These are phyloP conservation scores for Penicillium dipodomyicola DNA, from an alignment of 495 filamentous ascomycete species.

Conservation along the genomic window DNA sequence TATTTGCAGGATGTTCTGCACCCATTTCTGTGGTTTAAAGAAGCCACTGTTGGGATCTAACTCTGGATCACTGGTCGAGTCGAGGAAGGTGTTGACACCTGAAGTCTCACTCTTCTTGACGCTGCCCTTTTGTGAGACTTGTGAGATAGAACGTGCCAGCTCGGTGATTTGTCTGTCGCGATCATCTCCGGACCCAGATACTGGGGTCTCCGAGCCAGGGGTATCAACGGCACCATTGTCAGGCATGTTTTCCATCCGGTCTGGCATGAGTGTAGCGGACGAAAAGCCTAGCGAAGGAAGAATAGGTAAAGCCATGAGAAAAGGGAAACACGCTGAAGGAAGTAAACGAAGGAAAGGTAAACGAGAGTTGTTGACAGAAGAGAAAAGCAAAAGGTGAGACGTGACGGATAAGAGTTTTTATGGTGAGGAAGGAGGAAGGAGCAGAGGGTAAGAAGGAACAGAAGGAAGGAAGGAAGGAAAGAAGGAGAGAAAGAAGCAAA, in stretches of 20 bases:
- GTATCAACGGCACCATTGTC: slow-evolving; percentile 4
- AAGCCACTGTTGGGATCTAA: slow-evolving; percentile 42
- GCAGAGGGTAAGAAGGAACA: too few species aligned
- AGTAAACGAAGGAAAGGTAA: not conserved
- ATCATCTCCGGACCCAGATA: slow-evolving; percentile 18
- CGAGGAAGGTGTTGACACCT: slow-evolving; percentile 45
- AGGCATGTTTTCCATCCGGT: slow-evolving; percentile 1
- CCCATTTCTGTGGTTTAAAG: slow-evolving; percentile 50
- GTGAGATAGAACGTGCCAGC: slow-evolving; percentile 43
- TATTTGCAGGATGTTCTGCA: slow-evolving; percentile 42
- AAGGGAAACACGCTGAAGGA: not conserved
- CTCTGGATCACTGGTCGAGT: slow-evolving; percentile 38
- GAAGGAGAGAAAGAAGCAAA: too few species aligned
- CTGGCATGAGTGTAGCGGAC: slow-evolving; percentile 15
- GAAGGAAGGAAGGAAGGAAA: not conserved
- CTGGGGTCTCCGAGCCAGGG: not conserved
- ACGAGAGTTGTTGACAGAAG: not conserved
- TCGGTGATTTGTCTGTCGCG: slow-evolving; percentile 35
- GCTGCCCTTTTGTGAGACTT: slow-evolving; percentile 34
- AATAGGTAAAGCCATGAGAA: slow-evolving; percentile 10
- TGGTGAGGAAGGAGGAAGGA: not conserved
- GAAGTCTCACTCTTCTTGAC: slow-evolving; percentile 10
- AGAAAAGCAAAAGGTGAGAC: slow-evolving; percentile 1
- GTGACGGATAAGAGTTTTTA: not conserved
- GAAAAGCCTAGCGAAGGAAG: slow-evolving; percentile 24